A percentile compares a stretch with the other conserved stretches of the same genome.
phyloP scores from a whole-genome alignment of 2,329 filamentous ascomycete species.

The Fusarium piperis region DNA sequence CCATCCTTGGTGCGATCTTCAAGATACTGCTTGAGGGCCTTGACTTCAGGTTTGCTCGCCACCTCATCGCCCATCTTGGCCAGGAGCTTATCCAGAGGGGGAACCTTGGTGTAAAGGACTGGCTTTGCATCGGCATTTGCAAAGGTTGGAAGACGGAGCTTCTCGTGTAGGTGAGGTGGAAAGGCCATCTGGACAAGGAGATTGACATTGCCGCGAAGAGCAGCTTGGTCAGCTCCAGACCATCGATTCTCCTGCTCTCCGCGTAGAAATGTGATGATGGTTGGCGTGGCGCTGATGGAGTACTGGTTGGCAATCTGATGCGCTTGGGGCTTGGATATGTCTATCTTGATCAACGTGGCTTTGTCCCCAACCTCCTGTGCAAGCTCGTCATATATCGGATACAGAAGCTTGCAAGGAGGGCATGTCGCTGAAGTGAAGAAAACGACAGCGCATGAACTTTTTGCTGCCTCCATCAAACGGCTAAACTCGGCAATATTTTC shows the following conservation, averaged over 20 bases:
- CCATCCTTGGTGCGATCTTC: constrained; percentile 66
- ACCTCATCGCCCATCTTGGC: constrained; percentile 74
- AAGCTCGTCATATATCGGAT: constrained; percentile 83
- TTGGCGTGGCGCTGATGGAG: constrained; percentile 80
- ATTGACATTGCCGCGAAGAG: constrained; percentile 76
- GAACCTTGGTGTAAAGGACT: constrained; percentile 79
- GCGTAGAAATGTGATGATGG: constrained; percentile 85
- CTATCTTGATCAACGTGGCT: constrained; percentile 82
- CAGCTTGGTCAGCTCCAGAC: constrained; percentile 77
- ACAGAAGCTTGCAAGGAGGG: constrained; percentile 82
- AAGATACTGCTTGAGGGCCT: constrained; percentile 76
- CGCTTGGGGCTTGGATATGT: constrained; percentile 73
- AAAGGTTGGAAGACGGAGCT: constrained; percentile 76
- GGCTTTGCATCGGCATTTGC: constrained; percentile 70
- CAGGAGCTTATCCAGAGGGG: constrained; percentile 83
- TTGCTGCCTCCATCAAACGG: constrained; percentile 62
- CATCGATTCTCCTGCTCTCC: constrained; percentile 82
- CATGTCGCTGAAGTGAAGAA: constrained; percentile 95
- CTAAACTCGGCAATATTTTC: constrained; percentile 53
- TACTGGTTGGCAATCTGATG: constrained; percentile 72
- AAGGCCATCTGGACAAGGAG: constrained; percentile 79
- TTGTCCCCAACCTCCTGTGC: constrained; percentile 76
- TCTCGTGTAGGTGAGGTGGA: constrained; percentile 79
- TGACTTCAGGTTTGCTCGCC: constrained; percentile 68
- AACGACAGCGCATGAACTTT: constrained; percentile 77